phyloP scores from a whole-genome alignment of 495 filamentous ascomycete species.

The Paragyromitra xinjiangensis region DNA sequence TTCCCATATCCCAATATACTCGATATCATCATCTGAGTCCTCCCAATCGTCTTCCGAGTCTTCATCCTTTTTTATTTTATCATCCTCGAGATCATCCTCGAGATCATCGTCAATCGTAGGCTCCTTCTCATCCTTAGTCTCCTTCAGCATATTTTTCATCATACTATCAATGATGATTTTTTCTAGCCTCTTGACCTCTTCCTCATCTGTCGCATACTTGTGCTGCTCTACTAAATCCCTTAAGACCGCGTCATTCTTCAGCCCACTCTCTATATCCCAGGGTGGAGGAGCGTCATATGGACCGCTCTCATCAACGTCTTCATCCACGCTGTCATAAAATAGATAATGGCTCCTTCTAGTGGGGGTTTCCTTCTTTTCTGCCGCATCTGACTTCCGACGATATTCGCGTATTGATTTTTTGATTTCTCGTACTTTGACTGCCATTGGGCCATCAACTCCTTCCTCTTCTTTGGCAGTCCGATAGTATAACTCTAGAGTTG shows the following conservation, averaged over 20 bases:
- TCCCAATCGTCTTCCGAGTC: constrained; percentile 36
- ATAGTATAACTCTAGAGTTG: constrained; percentile 39
- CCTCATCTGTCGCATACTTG: constrained; percentile 22
- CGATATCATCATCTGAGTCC: constrained; percentile 29
- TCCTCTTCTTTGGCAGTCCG: constrained; percentile 38
- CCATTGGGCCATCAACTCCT: constrained; percentile 20
- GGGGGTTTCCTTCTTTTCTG: constrained; percentile 9
- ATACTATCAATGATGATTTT: constrained; percentile 9
- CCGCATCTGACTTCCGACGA: constrained; percentile 22
- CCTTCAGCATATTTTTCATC: constrained; percentile 8
- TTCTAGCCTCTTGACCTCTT: constrained; percentile 20
- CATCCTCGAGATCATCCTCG: constrained; percentile 13
- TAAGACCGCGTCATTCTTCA: neutral
- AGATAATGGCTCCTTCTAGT: constrained; percentile 17
- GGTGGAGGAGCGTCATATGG: constrained; percentile 26
- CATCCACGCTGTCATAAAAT: constrained; percentile 42
- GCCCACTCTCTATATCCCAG: constrained; percentile 1
- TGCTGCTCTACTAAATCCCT: constrained; percentile 27
- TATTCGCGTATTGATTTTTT: constrained; percentile 22
- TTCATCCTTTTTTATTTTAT: neutral
- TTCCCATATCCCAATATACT: constrained; percentile 32
- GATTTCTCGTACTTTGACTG: constrained; percentile 31
- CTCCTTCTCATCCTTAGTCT: constrained; percentile 16
- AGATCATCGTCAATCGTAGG: constrained; percentile 35
- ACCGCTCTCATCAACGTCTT: constrained; percentile 26